phyloP scores from a whole-genome alignment of 2,329 filamentous ascomycete genomes.

The Drechslerella stenobrocha region DNA sequence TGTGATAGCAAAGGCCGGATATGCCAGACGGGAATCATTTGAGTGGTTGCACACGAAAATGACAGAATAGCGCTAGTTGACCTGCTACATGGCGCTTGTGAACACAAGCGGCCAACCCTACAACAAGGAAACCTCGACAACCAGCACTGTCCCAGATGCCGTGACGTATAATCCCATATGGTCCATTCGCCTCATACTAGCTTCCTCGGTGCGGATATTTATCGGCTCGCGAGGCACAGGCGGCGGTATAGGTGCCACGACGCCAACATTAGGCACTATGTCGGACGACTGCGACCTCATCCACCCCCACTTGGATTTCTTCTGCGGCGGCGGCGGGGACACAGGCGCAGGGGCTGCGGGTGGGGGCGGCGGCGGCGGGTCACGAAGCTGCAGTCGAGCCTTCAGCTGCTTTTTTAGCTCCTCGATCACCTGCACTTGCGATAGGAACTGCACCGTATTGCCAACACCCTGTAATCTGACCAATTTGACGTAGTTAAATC shows the following conservation, averaged over 20 bases:
- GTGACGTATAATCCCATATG: constrained; percentile 44
- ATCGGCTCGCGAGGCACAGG: constrained; percentile 23
- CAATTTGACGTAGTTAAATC: constrained; percentile 39
- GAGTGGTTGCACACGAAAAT: too few relatives aligned
- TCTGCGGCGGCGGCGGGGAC: constrained; percentile 32
- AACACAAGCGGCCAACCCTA: constrained; percentile 1
- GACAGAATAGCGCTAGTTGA: too few relatives aligned
- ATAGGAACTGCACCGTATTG: constrained; percentile 43
- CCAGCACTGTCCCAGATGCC: constrained; percentile 32
- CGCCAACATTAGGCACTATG: background rate
- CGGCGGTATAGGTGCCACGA: constrained; percentile 25
- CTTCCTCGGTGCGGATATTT: constrained; percentile 40
- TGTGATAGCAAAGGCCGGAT: too few relatives aligned
- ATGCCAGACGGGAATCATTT: too few relatives aligned
- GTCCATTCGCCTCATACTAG: constrained; percentile 45
- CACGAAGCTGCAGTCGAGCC: constrained; percentile 30
- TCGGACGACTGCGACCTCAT: constrained; percentile 18
- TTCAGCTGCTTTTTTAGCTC: constrained; percentile 41
- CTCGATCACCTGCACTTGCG: constrained; percentile 38
- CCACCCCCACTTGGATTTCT: constrained; percentile 47
- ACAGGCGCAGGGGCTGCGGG: constrained; percentile 18
- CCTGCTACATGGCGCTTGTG: too few relatives aligned
- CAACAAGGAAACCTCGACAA: constrained; percentile 35
- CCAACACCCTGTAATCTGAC: constrained; percentile 29
- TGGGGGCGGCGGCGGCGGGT: constrained; percentile 26